A percentile compares a stretch with the other conserved stretches of the same genome.
Evolutionary conservation across 108 stramenopile genomes (phyloP).

Genomic region (Asterionellopsis glacialis): DNA sequence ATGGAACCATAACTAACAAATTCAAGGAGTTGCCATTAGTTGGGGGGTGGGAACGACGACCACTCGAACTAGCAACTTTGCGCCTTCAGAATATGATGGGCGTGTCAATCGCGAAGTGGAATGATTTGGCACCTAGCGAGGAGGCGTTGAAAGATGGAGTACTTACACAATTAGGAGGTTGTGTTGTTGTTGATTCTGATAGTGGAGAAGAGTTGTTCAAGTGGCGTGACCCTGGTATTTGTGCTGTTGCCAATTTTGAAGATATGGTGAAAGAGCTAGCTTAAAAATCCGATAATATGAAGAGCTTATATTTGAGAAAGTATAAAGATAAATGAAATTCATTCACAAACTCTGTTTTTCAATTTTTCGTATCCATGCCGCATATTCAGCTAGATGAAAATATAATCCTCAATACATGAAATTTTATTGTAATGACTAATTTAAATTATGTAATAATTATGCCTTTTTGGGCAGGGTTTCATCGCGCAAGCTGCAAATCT

Average conservation of each 20-base stretch:
- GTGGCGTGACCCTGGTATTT: conserved; percentile 86
- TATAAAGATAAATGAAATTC: too few species aligned
- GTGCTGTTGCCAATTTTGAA: conserved; percentile 86
- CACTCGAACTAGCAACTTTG: conserved; percentile 85
- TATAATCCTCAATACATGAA: too few species aligned
- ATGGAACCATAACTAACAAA: conserved; percentile 59
- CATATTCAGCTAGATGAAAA: too few species aligned
- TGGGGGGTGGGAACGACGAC: conserved; percentile 82
- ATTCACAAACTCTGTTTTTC: too few species aligned
- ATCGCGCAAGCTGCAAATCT: too few species aligned
- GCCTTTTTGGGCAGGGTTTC: too few species aligned
- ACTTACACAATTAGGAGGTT: conserved; percentile 83
- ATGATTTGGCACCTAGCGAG: conserved; percentile 67
- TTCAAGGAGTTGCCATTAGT: conserved; percentile 77
- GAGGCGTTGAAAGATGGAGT: conserved; percentile 68
- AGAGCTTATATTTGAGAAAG: too few species aligned
- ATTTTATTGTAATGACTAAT: too few species aligned
- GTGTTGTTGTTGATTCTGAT: conserved; percentile 45
- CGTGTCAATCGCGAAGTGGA: conserved; percentile 80
- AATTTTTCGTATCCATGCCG: too few species aligned
- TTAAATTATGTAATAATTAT: too few species aligned
- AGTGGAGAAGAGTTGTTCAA: conserved; percentile 45
- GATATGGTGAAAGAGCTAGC: conserved; percentile 54
- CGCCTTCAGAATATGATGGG: conserved; percentile 87
- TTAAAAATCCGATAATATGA: too few species aligned